Evolutionary conservation across 768 basidiomycete genomes (phyloP), one percentile per base, ranked within the genome.

Genomic region (Phanerochaete sordida): DNA sequence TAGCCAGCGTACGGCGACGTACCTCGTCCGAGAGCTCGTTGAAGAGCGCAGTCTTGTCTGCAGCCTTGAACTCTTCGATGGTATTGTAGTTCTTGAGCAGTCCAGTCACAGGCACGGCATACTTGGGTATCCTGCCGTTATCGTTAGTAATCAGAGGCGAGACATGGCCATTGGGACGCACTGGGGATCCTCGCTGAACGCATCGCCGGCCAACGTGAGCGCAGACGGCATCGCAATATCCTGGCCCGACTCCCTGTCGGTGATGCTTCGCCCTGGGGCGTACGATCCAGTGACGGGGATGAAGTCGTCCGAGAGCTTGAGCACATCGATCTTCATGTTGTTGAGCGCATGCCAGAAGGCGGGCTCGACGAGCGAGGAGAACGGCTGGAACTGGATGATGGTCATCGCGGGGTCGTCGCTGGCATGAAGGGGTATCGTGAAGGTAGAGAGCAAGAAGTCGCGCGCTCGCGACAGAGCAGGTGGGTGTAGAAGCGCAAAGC

Each of bases 51-150:
- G 88, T 84, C 80, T 99, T 99, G 67, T 93, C 87, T 0, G 90
- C 88, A 8, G 85, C 84, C 67, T 88, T 93, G 79, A 98, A 98
- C 12, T 97, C 94, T 66, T 98, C 95, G 65, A 98, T 90, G 9
- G 96, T 98, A 70, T 98, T 99, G 77, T 85, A 98, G 73, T 98
- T 98, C 81, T 92, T 95, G 68, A 97, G 79, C 12, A 79, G 76
- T 39, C 96, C 97, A 3, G 66, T 70, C 0, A 85, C 81, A 1
- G 73, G 57, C 46, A 85, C 77, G 12, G 86, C 76, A 61, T 84
- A 77, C 6, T 80, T 67, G 1, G 83, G 71, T 13, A 73, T 59
- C 53, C 85, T 86, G 26, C 26, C 26, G 33, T 26, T 51, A 27
- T 13, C 33, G 13, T 35, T 35, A 13, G 19, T 53, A 37, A 45